These are phyloP conservation scores for Hyaloperonospora arabidopsidis DNA, from an alignment of 352 stramenopile genomes.

Conservation along the genomic window DNA sequence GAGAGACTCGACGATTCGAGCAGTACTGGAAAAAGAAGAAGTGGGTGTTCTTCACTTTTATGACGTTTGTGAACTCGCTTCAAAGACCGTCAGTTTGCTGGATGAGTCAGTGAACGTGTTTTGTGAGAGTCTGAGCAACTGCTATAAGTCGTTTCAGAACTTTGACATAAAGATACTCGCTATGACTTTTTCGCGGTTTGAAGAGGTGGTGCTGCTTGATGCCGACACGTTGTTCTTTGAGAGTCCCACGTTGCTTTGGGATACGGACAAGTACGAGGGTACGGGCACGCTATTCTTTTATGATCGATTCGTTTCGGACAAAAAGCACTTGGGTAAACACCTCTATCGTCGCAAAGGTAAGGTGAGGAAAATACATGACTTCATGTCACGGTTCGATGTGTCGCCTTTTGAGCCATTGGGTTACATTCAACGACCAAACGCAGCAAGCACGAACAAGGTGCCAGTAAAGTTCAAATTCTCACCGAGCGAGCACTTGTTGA, in stretches of 20 bases:
- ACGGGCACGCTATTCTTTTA: constrained; percentile 58
- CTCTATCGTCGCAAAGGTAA: constrained; percentile 20
- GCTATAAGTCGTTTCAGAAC: constrained; percentile 34
- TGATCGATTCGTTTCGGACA: constrained; percentile 35
- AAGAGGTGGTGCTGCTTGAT: constrained; percentile 66
- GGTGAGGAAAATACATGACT: constrained; percentile 36
- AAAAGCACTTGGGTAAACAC: constrained; percentile 40
- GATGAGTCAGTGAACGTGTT: constrained; percentile 36
- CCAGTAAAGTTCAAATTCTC: constrained; percentile 16
- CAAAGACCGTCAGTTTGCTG: constrained; percentile 18
- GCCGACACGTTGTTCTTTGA: constrained; percentile 58
- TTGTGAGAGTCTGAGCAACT: constrained; percentile 38
- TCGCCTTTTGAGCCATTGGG: constrained; percentile 30
- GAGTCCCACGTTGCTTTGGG: constrained; percentile 47
- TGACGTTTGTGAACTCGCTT: constrained; percentile 47
- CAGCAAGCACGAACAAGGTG: constrained; percentile 20
- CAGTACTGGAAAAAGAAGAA: constrained; percentile 27
- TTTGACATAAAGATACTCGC: constrained; percentile 57
- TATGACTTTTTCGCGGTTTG: constrained; percentile 62
- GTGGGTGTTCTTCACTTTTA: constrained; percentile 46
- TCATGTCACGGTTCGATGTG: constrained; percentile 50
- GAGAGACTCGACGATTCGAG: constrained; percentile 19
- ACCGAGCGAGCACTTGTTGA: constrained; percentile 47
- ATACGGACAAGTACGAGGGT: constrained; percentile 38
- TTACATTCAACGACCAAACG: constrained; percentile 25